phyloP scores from a whole-genome alignment of 1,284 basidiomycete species.

The Hortiboletus rubellus region DNA sequence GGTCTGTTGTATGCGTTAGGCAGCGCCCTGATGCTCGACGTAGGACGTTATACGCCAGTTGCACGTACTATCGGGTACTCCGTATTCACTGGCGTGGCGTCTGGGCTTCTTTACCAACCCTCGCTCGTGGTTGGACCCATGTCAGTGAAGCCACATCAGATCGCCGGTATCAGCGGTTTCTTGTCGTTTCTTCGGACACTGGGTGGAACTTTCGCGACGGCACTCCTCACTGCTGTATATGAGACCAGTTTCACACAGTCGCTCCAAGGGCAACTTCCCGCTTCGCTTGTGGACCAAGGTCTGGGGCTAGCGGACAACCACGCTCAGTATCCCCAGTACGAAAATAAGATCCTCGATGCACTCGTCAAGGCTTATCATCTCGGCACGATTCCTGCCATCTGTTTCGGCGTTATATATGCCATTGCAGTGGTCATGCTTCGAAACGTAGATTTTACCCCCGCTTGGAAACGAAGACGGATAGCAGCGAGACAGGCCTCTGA shows the following conservation, averaged over 20 bases:
- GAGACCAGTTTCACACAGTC: conserved; percentile 35
- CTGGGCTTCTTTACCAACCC: conserved; percentile 36
- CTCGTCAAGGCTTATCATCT: conserved; percentile 37
- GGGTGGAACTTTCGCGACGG: conserved; percentile 38
- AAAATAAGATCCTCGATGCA: conserved; percentile 33
- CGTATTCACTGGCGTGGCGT: conserved; percentile 31
- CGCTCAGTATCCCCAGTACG: conserved; percentile 34
- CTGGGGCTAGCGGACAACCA: conserved; percentile 31
- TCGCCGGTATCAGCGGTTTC: conserved; percentile 39
- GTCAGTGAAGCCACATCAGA: conserved; percentile 36
- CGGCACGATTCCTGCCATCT: conserved; percentile 35
- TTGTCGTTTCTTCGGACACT: conserved; percentile 37
- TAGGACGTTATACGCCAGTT: conserved; percentile 31
- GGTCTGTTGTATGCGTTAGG: conserved; percentile 34
- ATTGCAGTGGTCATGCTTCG: conserved; percentile 33
- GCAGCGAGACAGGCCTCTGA: conserved; percentile 22
- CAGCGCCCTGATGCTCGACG: conserved; percentile 32
- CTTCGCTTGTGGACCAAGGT: conserved; percentile 32
- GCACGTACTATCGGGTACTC: conserved; percentile 34
- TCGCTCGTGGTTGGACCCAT: conserved; percentile 38
- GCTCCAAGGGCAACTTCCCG: conserved; percentile 28
- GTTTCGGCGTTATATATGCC: conserved; percentile 35
- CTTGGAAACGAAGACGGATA: conserved; percentile 36
- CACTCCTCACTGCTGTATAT: conserved; percentile 35
- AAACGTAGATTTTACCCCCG: conserved; percentile 35